These are phyloP conservation scores for Phyllachora maydis DNA, from an alignment of 2,329 filamentous ascomycete genomes.

Conservation along the genomic window DNA sequence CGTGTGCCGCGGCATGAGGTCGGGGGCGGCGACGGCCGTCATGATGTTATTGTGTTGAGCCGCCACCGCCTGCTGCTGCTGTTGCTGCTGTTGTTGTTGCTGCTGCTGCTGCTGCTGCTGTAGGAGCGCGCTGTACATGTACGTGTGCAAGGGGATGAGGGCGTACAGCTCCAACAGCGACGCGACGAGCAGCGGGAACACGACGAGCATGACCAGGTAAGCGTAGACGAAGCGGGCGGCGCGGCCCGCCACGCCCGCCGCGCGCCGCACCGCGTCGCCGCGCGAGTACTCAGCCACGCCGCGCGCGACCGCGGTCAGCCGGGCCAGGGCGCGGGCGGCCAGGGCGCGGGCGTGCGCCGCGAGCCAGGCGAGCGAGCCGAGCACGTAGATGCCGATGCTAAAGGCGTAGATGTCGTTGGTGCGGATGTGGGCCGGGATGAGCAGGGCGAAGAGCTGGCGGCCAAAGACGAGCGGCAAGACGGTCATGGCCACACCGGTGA, in stretches of 20 bases:
- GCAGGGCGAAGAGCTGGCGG: slow-evolving; percentile 50
- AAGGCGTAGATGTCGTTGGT: slow-evolving; percentile 96
- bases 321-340: slow-evolving; percentile 8
- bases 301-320: slow-evolving; percentile 9
- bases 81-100: background rate
- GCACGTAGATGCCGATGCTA: slow-evolving; percentile 67
- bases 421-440: slow-evolving; percentile 50
- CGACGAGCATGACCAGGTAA: slow-evolving; percentile 50
- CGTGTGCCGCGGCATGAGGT: slow-evolving; percentile 32
- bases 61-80: slow-evolving; percentile 8
- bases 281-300: slow-evolving; percentile 11
- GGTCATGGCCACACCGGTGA: slow-evolving; percentile 68
- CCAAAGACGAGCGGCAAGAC: slow-evolving; percentile 76
- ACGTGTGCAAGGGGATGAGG: slow-evolving; percentile 69
- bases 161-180: slow-evolving; percentile 74
- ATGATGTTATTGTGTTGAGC: too few relatives aligned
- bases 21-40: slow-evolving; percentile 8
- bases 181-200: slow-evolving; percentile 65
- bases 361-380: slow-evolving; percentile 48
- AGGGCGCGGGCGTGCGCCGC: slow-evolving; percentile 27
- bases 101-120: slow-evolving; percentile 7
- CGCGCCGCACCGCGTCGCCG: slow-evolving; percentile 10
- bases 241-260: slow-evolving; percentile 10
- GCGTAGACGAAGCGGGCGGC: slow-evolving; percentile 44
- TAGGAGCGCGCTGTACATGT: slow-evolving; percentile 25